Base-by-base conservation (phyloP, 2,329 filamentous ascomycete genomes). In the Zymoseptoria ardabiliae region DNA sequence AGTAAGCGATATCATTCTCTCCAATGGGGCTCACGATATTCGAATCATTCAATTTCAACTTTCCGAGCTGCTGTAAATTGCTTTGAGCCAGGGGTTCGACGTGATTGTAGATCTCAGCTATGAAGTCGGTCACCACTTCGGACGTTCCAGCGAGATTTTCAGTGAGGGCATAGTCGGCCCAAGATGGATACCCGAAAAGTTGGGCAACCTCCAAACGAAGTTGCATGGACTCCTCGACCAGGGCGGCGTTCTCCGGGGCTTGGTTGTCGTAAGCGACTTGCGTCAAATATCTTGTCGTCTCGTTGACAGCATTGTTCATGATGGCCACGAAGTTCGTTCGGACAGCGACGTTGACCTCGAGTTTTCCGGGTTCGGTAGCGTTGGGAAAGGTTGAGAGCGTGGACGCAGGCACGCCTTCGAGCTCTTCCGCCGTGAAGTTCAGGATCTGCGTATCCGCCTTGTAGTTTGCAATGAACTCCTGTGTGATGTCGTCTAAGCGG, bases 171-270 rank as follows among this genome's bases (percentile, higher is more conserved):
- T 23, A 23, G 22, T 23, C 22, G 22, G 22, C 22, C 22, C 22
- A 23, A 23, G 22, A 23, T 23, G 22, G 22, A 5, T 23, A 23
- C 3, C 88, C 88, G 1, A 91, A 79, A 53, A 92, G 79, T 54
- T 87, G 83, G n/a, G 89, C 89, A 17, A 84, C 86, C 72, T 92
- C 88, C 66, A 91, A 88, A 8, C 89, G 85, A 25, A 92, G 82
- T 9, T 85, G 73, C 53, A 92, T 79, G 28, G 87, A 82, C 70
- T 91, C 87, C 61, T 82, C 82, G 77, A 93, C 91, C 9, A 90
- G 77, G 0, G 83, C 79, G 2, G 85, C 80, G 69, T 93, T 93
- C 64, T 83, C 74, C 66, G 87, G 87, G 75, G 82, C 85, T 81
- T 90, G 91, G 75, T 91, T 92, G 70, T 89, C 85, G 68, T 89